Base-by-base conservation (phyloP, 257 asterid genomes). In the Solanum ossicruentum region DNA sequence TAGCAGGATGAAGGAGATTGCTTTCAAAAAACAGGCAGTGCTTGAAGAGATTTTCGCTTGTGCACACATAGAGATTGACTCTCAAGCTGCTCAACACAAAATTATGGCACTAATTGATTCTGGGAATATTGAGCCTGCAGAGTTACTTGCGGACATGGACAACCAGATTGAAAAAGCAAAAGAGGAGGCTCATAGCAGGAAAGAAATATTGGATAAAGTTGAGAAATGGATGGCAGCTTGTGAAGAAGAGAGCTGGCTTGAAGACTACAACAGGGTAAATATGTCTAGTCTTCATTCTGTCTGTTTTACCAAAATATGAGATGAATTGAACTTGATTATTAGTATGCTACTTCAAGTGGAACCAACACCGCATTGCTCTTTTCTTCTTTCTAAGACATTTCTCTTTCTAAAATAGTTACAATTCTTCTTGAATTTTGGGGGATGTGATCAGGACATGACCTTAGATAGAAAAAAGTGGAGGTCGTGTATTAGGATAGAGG, bases 231-330 rank as follows among this genome's bases (percentile, higher is more conserved):
- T 95, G 98, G 91, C 97, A 26, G 91, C 98, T 85, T 97, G 99
- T 87, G 98, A 97, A 89, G 98, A 95, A 89, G 98, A 93, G 93
- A 93, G 96, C 88, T 95, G 98, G 98, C 98, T 95, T 84, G 99
- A 97, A 85, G 99, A 97, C 89, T 94, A 97, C 89, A 97, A 89
- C 78, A 91, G 97, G 95, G 99, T 97, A 92, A 85, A 45, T 10
- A n/a, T 15, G 45, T 49, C 65, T 77, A 2, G 23, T 51, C 6
- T 51, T 77, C 63, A 51, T 77, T 55, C 61, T 9, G 20, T 49
- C 69, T 49, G 18, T 12, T 75, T 69, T 21, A 17, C 9, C 12
- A 7, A 8, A 39, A 17, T 69, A 73, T 21, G 81, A 45, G n/a
- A 73, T 73, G 12, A 73, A 12, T 12, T 49, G 12, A 21, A 7